Evolutionary conservation across 441 rosid species (phyloP), one percentile per base, ranked within the genome.

Genomic region (Flueggea neowawraea): DNA sequence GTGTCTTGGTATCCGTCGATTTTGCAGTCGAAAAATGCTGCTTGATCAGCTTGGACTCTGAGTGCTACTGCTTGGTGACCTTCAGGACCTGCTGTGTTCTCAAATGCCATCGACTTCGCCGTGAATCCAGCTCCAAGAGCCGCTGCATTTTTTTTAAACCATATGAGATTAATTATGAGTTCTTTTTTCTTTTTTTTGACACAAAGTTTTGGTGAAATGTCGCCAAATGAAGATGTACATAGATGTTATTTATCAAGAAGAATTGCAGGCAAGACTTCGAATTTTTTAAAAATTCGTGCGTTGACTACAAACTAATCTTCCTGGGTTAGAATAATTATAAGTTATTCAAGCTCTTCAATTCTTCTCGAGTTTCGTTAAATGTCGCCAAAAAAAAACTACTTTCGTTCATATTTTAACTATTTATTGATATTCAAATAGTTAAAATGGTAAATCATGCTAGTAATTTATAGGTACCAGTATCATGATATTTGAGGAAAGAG

Each of bases 41-140:
- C 44, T 55, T 3, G 54, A 2, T 73, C 78, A 0, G 70, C 63
- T 11, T 66, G 58, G 2, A 73, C 78, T 2, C 78, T 61, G 12
- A 73, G 55, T 4, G 78, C 78, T 60, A 73, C 78, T 0, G 78
- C 78, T 32, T 73, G 74, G 53, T 69, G 73, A 12, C 78, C 78
- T 66, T 69, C 65, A 12, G 78, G 52, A 16, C 78, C 78, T 7
- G 78, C 78, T 0, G 78, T 73, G 68, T 73, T 73, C 36, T 57
- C 61, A 47, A 73, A 65, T 54, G 39, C 70, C 52, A 73, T 57
- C 12, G 70, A 65, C 49, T 69, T 69, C 12, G 71, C 71, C 1
- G 63, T 51, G 65, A 74, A 74, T 8, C 72, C 69, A 2, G 41
- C 15, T 5, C 65, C 78, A n/a, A 65, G 58, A 58, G 63, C 78